Base-by-base conservation (phyloP, 1,284 basidiomycete genomes). In the Agaricales sp. region DNA sequence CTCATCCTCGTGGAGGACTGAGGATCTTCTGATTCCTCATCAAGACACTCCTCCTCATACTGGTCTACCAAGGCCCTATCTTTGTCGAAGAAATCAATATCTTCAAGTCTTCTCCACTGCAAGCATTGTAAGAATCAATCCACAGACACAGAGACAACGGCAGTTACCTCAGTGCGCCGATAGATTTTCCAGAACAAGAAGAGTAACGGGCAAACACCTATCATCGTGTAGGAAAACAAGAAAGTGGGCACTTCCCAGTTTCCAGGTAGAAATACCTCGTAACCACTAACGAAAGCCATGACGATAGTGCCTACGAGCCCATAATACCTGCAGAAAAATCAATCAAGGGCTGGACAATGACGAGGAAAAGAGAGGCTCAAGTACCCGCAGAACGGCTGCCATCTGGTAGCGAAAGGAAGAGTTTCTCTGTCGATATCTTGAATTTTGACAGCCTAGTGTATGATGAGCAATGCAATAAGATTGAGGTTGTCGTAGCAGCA, bases 151-250 rank as follows among this genome's bases (percentile, higher is more conserved):
- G 24, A 20, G 14, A 18, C 20, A 47, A 16, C 56, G 57, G 11
- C 24, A 24, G 61, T 46, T 48, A 70, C 73, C 56, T 66, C 51
- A 21, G 80, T 81, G 54, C 66, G 67, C 60, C 77, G 73, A 53
- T 62, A 61, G 30, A 82, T 50, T 66, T 87, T 87, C 77, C 78
- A 87, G 45, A 68, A 68, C 11, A 78, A 20, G 61, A 72, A 83
- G 20, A 77, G 63, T 22, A 74, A 51, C 11, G 72, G 67, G 52
- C 77, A 73, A 52, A 82, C 61, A 2, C 73, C 72, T 45, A 82
- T 66, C 70, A 78, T 74, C 22, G 68, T 62, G 51, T 70, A 78
- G 20, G 72, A 80, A 66, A 74, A 84, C 54, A 69, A 66, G 68
- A 69, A 84, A 38, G 67, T 75, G 13, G 73, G 67, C 3, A 71